phyloP scores from a whole-genome alignment of 192 early-diverging fungal species.

The Mortierella hygrophila region DNA sequence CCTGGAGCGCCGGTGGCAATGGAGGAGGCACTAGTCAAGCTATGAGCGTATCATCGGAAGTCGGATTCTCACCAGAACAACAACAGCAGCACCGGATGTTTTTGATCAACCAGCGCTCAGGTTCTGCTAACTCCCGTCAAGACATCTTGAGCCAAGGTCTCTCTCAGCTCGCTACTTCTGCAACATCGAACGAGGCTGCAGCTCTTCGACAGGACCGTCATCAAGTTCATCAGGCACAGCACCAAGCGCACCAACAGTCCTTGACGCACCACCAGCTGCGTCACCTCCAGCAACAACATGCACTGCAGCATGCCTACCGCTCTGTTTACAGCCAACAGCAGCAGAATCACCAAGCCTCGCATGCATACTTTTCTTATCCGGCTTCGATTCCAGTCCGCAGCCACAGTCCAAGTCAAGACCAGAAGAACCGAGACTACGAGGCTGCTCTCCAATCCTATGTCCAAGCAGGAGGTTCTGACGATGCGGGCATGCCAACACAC shows the following conservation, averaged over 20 bases:
- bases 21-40: not conserved
- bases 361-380: not conserved
- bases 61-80: not conserved
- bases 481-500: not conserved
- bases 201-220: not conserved
- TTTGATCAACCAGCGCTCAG: not conserved
- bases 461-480: not conserved
- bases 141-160: not conserved
- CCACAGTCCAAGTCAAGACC: not conserved
- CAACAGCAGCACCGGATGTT: not conserved
- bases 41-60: not conserved
- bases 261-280: not conserved
- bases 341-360: not conserved
- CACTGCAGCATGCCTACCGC: not conserved
- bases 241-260: not conserved
- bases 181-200: not conserved
- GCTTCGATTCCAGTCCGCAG: not conserved
- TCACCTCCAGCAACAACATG: not conserved
- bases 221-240: not conserved
- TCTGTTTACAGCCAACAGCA: not conserved
- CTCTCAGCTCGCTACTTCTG: not conserved
- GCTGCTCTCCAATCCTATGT: not conserved
- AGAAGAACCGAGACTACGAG: not conserved
- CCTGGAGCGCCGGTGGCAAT: not conserved
- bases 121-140: not conserved